phyloP scores from a whole-genome alignment of 139 green algal genomes.

The Limnomonas spitsbergensis region DNA sequence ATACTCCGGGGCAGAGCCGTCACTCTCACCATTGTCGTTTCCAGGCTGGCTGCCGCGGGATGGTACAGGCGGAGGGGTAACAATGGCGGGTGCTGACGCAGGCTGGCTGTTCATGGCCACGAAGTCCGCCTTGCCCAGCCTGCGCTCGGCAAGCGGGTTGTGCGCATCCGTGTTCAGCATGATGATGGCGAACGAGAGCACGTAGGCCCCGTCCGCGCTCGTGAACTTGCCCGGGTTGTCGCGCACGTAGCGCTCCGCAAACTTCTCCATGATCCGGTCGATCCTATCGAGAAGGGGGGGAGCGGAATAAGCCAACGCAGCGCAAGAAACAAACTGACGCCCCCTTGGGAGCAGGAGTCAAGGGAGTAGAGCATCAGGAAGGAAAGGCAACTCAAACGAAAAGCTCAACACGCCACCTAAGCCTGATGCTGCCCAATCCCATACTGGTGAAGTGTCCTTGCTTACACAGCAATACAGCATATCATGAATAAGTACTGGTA shows the following conservation, averaged over 20 bases:
- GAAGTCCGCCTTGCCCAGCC: slow-evolving; percentile 74
- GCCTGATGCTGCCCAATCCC: too few relatives aligned
- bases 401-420: too few relatives aligned
- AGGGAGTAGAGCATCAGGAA: background rate
- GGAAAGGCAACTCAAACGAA: background rate
- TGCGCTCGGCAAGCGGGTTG: slow-evolving; percentile 85
- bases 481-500: too few relatives aligned
- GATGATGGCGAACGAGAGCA: slow-evolving; percentile 88
- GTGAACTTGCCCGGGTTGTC: slow-evolving; percentile 59
- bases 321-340: too few relatives aligned
- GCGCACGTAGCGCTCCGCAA: slow-evolving; percentile 39
- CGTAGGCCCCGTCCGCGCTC: slow-evolving; percentile 79
- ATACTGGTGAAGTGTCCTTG: too few relatives aligned
- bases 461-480: too few relatives aligned
- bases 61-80: too few relatives aligned
- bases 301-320: too few relatives aligned
- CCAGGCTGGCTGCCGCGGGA: background rate
- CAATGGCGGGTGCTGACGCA: background rate
- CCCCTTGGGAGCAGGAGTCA: too few relatives aligned
- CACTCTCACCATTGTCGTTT: background rate
- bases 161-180: slow-evolving; percentile 97
- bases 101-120: slow-evolving; percentile 70
- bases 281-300: too few relatives aligned
- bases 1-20: background rate
- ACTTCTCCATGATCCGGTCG: slow-evolving; percentile 89